Conservation (phyloP, 1,284 basidiomycete species). For the Cryptococcus sp. region DNA sequence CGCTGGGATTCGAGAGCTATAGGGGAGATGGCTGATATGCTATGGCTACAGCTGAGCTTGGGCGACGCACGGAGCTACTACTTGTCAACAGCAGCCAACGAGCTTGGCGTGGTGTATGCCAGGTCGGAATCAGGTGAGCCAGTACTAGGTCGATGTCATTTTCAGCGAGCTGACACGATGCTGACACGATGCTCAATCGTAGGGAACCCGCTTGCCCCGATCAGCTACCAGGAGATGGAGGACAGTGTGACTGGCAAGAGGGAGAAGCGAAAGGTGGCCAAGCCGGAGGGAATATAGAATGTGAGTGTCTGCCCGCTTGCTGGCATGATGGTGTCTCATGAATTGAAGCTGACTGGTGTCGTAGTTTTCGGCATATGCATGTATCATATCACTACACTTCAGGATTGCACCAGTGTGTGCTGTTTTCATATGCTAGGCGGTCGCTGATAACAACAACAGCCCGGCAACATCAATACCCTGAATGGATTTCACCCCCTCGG, state of each 20-base stretch:
- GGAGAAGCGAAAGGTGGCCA: slow-evolving; percentile 50
- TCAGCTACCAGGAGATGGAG: slow-evolving; percentile 52
- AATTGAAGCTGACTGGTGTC: too few relatives aligned
- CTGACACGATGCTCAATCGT: too few relatives aligned
- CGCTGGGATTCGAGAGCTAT: background rate
- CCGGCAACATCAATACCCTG: too few relatives aligned
- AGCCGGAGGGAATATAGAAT: slow-evolving; percentile 45
- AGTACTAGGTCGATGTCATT: background rate
- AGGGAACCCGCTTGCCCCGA: slow-evolving; percentile 47
- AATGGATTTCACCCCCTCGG: too few relatives aligned
- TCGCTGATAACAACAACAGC: too few relatives aligned
- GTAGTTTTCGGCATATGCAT: too few relatives aligned
- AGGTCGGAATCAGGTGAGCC: slow-evolving; percentile 46
- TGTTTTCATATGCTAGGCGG: too few relatives aligned
- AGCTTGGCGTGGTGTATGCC: slow-evolving; percentile 63
- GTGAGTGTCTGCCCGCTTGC: background rate
- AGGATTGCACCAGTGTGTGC: too few relatives aligned
- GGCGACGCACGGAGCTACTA: slow-evolving; percentile 94
- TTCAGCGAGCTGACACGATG: background rate
- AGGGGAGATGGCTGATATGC: background rate
- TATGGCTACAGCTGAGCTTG: slow-evolving; percentile 67
- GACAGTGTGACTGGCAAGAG: slow-evolving; percentile 46
- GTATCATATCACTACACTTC: too few relatives aligned
- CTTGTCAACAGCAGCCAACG: slow-evolving; percentile 88
- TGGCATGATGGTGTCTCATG: too few relatives aligned